These are phyloP conservation scores for Mortierella sp. DNA, from an alignment of 371 early-diverging fungal genomes.

Conservation along the genomic window DNA sequence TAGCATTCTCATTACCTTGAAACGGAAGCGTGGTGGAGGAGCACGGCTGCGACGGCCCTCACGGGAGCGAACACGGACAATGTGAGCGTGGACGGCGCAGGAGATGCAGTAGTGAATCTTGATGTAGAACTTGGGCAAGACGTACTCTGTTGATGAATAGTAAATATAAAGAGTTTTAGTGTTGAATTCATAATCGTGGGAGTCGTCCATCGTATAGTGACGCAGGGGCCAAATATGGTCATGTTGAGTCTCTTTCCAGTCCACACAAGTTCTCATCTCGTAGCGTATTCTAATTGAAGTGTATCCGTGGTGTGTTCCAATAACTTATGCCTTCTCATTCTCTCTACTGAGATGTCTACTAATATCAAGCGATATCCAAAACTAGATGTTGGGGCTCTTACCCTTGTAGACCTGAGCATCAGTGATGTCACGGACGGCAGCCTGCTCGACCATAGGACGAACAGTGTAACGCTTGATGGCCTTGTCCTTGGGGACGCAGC, in stretches of 20 bases:
- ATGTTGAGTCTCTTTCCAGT: too few relatives aligned
- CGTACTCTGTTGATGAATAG: conserved; percentile 72
- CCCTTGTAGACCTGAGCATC: conserved; percentile 96
- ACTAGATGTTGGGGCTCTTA: conserved; percentile 47
- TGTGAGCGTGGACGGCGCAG: conserved; percentile 98
- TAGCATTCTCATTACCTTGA: conserved; percentile 63
- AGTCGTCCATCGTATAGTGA: neutral
- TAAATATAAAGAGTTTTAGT: conserved; percentile 4
- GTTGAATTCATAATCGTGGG: neutral
- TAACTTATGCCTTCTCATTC: neutral
- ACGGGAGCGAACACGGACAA: conserved; percentile 97
- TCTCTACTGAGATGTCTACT: neutral
- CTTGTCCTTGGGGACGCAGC: conserved; percentile 99
- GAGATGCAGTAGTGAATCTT: conserved; percentile 98
- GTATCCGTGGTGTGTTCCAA: neutral
- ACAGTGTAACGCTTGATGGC: conserved; percentile 99
- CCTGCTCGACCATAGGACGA: conserved; percentile 98
- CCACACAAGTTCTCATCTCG: too few relatives aligned
- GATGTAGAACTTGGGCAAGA: conserved; percentile 98
- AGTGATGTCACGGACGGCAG: conserved; percentile 96
- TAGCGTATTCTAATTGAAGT: neutral
- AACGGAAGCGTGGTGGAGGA: conserved; percentile 92
- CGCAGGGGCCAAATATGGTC: neutral
- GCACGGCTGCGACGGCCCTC: conserved; percentile 93
- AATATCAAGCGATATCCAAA: neutral